Base-by-base conservation (phyloP, 139 green algal genomes). In the Tetraselmis chui region DNA sequence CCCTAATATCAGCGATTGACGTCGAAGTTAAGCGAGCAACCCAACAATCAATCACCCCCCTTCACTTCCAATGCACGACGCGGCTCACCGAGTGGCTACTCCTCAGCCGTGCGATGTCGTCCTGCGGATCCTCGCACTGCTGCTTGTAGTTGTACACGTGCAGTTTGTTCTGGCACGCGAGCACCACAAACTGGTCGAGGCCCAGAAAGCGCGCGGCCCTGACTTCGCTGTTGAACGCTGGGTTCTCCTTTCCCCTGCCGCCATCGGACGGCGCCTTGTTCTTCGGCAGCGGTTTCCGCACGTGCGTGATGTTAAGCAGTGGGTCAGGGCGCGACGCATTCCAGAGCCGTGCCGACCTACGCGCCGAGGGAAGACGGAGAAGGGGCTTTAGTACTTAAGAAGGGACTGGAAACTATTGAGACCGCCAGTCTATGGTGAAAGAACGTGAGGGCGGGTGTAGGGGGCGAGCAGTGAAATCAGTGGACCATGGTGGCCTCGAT, bases 101-200 rank as follows among this genome's bases (percentile, higher is more conserved):
- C 28, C 83, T 83, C 23, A 93, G 80, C 26, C 87, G 83, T 26
- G 86, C 79, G 24, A 93, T 87, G 85, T 93, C 89, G 75, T 89
- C 85, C 79, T 32, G 28, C 5, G 76, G 1, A 27, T 85, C 67
- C 22, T 85, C 88, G 29, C 59, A 30, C 32, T 89, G 82, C n/a
- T n/a, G n/a, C 74, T 89, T 86, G 84, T 85, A 91, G 67, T 83
- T 89, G 84, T 89, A 91, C 59, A 93, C 59, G 79, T 88, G 84
- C 32, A 93, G 82, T 75, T 89, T 93, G 75, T 85, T 91, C 24
- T 85, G 84, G 29, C 82, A 83, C 0, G 88, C 86, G 27, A 93
- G 74, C 26, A 88, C 28, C 0, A 93, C 79, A 76, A 91, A 86
- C 45, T 87, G 79, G 80, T 93, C 89, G 83, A 90, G 78, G 83